A percentile compares a stretch with the other conserved stretches of the same genome.
Evolutionary conservation across 495 filamentous ascomycete species (phyloP).

Genomic region (Parachaetomium inaequale): DNA sequence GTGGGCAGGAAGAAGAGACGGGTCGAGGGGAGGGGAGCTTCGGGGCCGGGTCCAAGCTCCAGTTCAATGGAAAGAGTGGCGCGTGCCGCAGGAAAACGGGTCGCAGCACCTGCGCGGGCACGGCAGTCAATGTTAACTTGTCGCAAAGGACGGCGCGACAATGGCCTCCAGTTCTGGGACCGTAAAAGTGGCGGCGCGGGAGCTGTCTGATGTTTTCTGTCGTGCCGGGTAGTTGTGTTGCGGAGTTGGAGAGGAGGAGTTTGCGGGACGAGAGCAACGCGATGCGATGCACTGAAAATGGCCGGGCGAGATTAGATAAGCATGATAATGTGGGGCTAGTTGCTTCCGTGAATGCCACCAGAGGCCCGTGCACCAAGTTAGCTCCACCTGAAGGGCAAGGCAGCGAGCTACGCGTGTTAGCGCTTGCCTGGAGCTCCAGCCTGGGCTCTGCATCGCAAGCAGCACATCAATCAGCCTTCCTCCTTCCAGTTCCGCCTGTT

Average conservation of each 20-base stretch:
- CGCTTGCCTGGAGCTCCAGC: slow-evolving; percentile 41
- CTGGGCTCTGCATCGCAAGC: slow-evolving; percentile 6
- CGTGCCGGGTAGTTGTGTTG: slow-evolving; percentile 23
- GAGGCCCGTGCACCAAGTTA: not conserved
- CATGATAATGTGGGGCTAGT: not conserved
- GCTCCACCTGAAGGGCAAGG: slow-evolving; percentile 21
- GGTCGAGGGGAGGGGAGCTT: not conserved
- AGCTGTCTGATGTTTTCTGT: not conserved
- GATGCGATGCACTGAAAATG: not conserved
- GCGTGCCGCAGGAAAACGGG: not conserved
- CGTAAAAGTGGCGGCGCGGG: not conserved
- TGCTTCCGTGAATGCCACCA: too few relatives aligned
- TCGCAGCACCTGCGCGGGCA: not conserved
- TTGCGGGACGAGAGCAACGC: slow-evolving; percentile 24
- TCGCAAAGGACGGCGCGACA: not conserved
- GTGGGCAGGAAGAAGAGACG: slow-evolving; percentile 1
- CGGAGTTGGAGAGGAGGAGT: slow-evolving; percentile 31
- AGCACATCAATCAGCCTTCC: slow-evolving; percentile 28
- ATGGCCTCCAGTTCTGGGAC: not conserved
- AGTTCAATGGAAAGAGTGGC: not conserved
- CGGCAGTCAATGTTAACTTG: not conserved
- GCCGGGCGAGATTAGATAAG: slow-evolving; percentile 9
- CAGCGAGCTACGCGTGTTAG: slow-evolving; percentile 36
- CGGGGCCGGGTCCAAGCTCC: slow-evolving; percentile 25
- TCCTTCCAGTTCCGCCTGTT: not conserved